Base-by-base conservation (phyloP, 352 stramenopile species). In the Phytophthora idaei region DNA sequence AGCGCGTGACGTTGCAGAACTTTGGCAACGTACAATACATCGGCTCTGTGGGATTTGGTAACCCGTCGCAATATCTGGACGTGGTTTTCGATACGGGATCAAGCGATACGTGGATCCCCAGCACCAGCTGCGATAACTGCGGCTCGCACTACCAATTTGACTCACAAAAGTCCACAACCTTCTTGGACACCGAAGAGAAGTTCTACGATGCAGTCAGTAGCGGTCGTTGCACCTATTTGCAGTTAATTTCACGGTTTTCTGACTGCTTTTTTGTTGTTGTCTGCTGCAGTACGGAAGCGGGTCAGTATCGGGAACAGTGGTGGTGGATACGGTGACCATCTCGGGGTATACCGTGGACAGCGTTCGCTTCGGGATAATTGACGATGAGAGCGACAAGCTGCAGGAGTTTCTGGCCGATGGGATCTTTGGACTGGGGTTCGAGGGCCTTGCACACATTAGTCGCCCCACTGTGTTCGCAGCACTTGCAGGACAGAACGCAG, bases 21-120 rank as follows among this genome's bases (percentile, higher is more conserved):
- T 94, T 90, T 61, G 86, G 86, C 73, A 94, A 92, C 51, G 86
- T 94, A 28, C 86, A 94, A 71, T 94, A 94, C 61, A 85, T 93
- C 7, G 86, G 86, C 14, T 67, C 74, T 9, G 71, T 94, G 31
- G 73, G 82, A n/a, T 89, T 94, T 39, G 86, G 86, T 0, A 90
- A 89, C 54, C 82, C 86, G 12, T 77, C 70, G 48, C 86, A 94
- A 64, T 46, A 71, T 6, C 32, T 93, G 49, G 82, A 87, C 39
- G 73, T 94, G 62, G 83, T 93, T 39, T 93, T 94, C 48, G 86
- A 94, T 52, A 94, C 86, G 17, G 86, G 86, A 28, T 93, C 84
- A 15, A 94, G 84, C 36, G 86, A 94, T 71, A 91, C 86, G 49
- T 94, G 86, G 86, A 83, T 94, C 50, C 86, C 86, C 0, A 64